Evolutionary conservation across 2,329 filamentous ascomycete genomes (phyloP).

Genomic region (Sclerotinia spermophila): DNA sequence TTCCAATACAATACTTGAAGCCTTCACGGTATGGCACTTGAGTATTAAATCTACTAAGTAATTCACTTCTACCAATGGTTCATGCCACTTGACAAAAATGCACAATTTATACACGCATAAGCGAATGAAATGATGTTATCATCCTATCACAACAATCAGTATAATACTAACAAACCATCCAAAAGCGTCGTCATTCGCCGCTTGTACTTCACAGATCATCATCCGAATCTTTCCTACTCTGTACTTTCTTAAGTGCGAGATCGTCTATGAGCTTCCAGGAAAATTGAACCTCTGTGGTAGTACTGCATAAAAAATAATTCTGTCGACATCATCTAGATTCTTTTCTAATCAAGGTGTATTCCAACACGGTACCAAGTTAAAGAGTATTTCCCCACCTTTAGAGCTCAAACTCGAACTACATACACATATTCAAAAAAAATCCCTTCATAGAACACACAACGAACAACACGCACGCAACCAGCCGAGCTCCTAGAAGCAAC

Average conservation of each 20-base stretch:
- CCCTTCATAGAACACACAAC: conserved; percentile 13
- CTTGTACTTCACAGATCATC: background rate
- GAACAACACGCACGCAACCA: conserved; percentile 8
- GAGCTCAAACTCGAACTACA: conserved; percentile 12
- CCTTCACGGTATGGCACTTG: background rate
- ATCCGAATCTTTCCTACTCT: conserved; percentile 7
- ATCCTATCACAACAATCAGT: background rate
- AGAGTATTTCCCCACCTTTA: conserved; percentile 17
- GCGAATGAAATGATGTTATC: conserved; percentile 8
- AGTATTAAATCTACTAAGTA: too few relatives aligned
- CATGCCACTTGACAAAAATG: conserved; percentile 9
- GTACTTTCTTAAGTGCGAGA: too few relatives aligned
- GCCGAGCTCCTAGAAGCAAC: conserved; percentile 14
- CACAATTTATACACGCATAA: conserved; percentile 10
- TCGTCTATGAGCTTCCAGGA: background rate
- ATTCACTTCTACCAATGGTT: background rate
- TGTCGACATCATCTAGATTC: background rate
- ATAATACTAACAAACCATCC: background rate
- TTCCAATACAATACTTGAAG: background rate
- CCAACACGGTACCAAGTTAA: background rate
- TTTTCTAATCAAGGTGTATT: background rate
- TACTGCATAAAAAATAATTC: conserved; percentile 4
- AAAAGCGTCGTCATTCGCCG: conserved; percentile 13
- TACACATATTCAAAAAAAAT: conserved; percentile 14
- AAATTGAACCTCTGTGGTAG: background rate